Evolutionary conservation across 2,329 filamentous ascomycete genomes (phyloP), one percentile per base, ranked within the genome.

Genomic region (Keithomyces neogunnii): DNA sequence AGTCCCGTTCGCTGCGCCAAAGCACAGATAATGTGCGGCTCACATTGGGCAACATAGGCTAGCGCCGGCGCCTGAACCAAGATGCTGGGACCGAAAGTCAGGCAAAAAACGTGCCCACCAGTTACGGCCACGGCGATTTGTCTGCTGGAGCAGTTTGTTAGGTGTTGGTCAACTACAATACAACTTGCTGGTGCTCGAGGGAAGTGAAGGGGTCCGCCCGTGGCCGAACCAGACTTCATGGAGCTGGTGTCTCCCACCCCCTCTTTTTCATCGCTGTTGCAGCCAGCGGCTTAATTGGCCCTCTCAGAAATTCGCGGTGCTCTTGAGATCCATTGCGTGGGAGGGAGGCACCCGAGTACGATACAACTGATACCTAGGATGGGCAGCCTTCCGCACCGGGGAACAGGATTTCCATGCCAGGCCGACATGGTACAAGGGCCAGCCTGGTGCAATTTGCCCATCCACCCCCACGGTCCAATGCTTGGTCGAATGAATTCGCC

Each of bases 21-120:
- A 19, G 19, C 19, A 19, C 19, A 19, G 19, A 44, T 7, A 28
- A 26, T 11, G 40, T 29, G 40, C 45, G 35, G 47, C 47, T 49
- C 47, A 45, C 33, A n/a, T 49, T 47, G 52, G 49, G 47, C 39
- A 46, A 54, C 52, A 36, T 26, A 47, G 50, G 46, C 49, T 54
- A 54, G 52, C 49, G 52, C 46, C 49, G 43, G 49, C 49, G 47
- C 44, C 10, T 48, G 49, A 54, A 51, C 52, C 52, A 51, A 44
- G 31, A 26, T 30, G 50, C 43, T 45, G 52, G 52, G 49, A 35
- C 52, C 44, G 51, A 49, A 51, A 40, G 38, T 30, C 49, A 45
- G 42, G 40, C 47, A 49, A 47, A 19, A 50, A 49, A 51, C 46
- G 47, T 47, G 52, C 52, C 52, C 48, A 30, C 46, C 31, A 43